Conservation (phyloP, 345 rosid species). For the Syzygium aromaticum region DNA sequence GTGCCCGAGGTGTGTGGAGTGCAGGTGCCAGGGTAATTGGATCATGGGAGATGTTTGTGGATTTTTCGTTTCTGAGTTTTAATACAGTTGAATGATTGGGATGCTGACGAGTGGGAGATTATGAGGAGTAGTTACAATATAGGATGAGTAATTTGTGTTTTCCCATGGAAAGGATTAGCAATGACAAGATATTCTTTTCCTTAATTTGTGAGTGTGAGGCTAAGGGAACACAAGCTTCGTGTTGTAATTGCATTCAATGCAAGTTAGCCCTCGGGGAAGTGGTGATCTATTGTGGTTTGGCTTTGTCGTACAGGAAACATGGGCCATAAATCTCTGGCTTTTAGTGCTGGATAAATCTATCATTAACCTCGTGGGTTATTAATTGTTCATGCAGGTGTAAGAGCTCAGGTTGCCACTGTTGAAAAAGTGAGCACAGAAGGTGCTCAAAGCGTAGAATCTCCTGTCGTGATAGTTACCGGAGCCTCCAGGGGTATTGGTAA, state of each 20-base stretch:
- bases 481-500: conserved; percentile 98
- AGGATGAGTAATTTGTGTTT: neutral
- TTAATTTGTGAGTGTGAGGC: neutral
- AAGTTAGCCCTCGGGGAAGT: neutral
- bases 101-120: neutral
- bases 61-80: neutral
- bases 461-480: conserved; percentile 82
- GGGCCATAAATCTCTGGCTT: neutral
- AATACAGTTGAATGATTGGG: neutral
- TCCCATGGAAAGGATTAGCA: neutral
- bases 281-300: neutral
- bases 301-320: neutral
- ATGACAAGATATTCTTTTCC: neutral
- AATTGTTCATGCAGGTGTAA: conserved; percentile 25
- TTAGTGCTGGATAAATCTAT: neutral
- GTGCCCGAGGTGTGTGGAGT: neutral
- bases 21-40: neutral
- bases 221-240: neutral
- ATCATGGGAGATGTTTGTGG: neutral
- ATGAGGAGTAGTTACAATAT: neutral
- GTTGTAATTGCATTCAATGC: neutral
- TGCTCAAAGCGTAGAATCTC: conserved; percentile 53
- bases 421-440: conserved; percentile 35
- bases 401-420: conserved; percentile 63
- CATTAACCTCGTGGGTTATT: neutral